A percentile compares a stretch with the other conserved stretches of the same genome.
These are phyloP conservation scores for Lactarius sanguifluus DNA, from an alignment of 768 basidiomycete species.

Conservation along the genomic window DNA sequence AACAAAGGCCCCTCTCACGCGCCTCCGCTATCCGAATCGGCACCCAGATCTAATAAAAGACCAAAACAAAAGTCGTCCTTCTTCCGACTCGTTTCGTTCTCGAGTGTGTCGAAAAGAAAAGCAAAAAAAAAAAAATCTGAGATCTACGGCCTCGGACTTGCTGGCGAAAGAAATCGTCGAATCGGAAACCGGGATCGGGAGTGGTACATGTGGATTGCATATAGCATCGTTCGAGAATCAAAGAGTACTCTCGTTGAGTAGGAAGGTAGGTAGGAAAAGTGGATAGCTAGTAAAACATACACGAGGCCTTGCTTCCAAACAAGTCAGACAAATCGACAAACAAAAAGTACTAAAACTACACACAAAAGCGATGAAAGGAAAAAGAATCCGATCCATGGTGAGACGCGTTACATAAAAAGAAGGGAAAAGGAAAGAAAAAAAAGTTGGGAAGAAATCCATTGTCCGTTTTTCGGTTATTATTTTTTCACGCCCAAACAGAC, in stretches of 20 bases:
- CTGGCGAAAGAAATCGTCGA: no score
- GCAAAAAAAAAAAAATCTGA: no score
- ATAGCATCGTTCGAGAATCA: not conserved
- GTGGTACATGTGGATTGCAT: no score
- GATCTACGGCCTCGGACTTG: no score
- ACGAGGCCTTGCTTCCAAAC: not conserved
- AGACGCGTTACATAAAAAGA: not conserved
- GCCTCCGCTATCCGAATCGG: not conserved
- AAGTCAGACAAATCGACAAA: not conserved
- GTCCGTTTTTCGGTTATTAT: not conserved
- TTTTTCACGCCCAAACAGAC: slow-evolving; percentile 43
- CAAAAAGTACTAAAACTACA: not conserved
- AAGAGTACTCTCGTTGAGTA: not conserved
- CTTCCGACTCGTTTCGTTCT: not conserved
- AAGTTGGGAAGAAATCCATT: not conserved
- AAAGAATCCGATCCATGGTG: not conserved
- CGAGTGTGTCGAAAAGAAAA: not conserved
- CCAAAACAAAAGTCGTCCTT: not conserved
- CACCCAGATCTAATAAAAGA: not conserved
- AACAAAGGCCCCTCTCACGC: not conserved
- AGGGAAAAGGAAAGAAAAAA: not conserved
- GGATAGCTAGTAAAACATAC: not conserved
- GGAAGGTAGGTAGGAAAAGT: not conserved
- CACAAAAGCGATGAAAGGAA: not conserved
- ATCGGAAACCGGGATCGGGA: no score